Conservation (phyloP, 2,329 filamentous ascomycete genomes). For the Alternaria sp. region DNA sequence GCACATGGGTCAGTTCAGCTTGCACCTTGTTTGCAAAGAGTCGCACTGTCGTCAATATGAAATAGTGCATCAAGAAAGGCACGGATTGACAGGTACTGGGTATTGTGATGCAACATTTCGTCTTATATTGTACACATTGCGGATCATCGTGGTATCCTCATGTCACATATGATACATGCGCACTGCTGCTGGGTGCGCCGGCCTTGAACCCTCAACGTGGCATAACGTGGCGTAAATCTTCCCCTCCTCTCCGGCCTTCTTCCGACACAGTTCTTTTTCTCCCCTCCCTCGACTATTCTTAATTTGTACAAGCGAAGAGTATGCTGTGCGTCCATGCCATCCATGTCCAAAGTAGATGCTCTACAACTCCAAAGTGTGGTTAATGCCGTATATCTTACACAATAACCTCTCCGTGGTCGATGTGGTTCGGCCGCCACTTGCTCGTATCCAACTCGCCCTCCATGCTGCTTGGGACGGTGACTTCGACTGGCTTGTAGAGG, state of each 20-base stretch:
- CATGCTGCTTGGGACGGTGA: conserved; percentile 62
- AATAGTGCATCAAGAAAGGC: neutral
- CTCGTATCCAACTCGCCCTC: conserved; percentile 47
- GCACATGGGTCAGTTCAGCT: neutral
- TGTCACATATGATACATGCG: conserved; percentile 34
- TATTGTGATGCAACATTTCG: conserved; percentile 18
- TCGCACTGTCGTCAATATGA: neutral
- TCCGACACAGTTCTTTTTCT: conserved; percentile 3
- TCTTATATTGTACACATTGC: conserved; percentile 23
- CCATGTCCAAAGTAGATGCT: conserved; percentile 13
- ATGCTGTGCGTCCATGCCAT: conserved; percentile 21
- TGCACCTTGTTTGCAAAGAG: neutral
- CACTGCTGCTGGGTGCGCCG: conserved; percentile 12
- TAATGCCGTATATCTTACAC: conserved; percentile 39
- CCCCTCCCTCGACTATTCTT: neutral
- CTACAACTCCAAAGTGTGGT: conserved; percentile 32
- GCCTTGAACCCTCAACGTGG: neutral
- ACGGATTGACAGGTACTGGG: neutral
- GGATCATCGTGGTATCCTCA: conserved; percentile 20
- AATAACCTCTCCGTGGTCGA: conserved; percentile 67
- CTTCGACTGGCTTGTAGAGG: conserved; percentile 79
- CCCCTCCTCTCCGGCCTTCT: conserved; percentile 5
- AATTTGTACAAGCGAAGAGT: conserved; percentile 30
- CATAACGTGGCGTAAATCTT: conserved; percentile 2
- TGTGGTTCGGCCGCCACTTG: conserved; percentile 63